Evolutionary conservation across 306 rosid genomes (phyloP).

Genomic region (Begonia fuchsioides): DNA sequence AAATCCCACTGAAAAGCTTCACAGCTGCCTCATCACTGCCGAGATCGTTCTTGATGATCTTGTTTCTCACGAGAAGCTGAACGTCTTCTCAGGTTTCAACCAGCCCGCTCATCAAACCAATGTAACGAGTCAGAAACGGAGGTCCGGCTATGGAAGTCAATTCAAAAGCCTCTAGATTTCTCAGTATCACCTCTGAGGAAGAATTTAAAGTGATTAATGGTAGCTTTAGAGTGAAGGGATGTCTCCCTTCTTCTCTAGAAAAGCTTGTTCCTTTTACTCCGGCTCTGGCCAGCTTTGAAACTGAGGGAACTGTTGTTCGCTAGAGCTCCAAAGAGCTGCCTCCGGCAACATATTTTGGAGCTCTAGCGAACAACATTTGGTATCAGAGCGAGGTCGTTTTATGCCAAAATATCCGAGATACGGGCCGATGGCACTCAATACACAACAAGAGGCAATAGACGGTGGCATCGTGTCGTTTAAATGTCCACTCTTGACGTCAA

Average conservation of each 20-base stretch:
- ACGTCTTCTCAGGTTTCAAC: conserved; percentile 1
- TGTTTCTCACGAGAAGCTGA: not conserved
- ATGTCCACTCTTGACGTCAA: too few species aligned
- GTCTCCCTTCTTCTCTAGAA: not conserved
- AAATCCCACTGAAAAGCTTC: conserved; percentile 1
- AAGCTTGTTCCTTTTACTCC: conserved; percentile 1
- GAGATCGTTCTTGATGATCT: not conserved
- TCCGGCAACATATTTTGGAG: too few species aligned
- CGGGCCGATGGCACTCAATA: too few species aligned
- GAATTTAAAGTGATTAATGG: not conserved
- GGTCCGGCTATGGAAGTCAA: not conserved
- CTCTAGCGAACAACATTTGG: too few species aligned
- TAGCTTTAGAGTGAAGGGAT: not conserved
- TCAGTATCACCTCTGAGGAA: conserved; percentile 4
- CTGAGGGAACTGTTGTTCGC: conserved; percentile 4
- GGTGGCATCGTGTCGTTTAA: too few species aligned
- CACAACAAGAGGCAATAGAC: too few species aligned
- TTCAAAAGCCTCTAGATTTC: conserved; percentile 5
- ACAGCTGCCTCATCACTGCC: conserved; percentile 3
- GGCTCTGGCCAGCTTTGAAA: not conserved
- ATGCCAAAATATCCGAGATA: too few species aligned
- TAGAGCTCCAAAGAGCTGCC: too few species aligned
- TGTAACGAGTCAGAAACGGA: not conserved
- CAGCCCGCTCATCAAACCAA: conserved; percentile 5
- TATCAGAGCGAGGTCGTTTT: too few species aligned